phyloP scores from a whole-genome alignment of 1,284 basidiomycete species.

The Cryptococcus depauperatus region DNA sequence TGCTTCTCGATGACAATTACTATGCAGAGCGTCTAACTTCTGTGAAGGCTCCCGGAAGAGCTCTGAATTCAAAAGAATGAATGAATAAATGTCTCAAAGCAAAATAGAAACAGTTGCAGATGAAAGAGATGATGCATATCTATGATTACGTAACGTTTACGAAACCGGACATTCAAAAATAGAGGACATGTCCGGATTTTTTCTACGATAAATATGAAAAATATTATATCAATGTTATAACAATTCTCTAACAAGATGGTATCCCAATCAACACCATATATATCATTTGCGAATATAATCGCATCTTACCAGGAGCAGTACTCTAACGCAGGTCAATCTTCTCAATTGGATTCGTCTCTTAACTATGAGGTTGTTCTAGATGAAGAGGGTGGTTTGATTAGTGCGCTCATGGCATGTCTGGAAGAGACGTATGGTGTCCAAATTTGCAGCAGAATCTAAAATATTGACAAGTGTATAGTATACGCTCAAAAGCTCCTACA shows the following conservation, averaged over 20 bases:
- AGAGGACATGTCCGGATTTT: too few relatives aligned
- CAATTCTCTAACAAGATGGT: conserved; percentile 11
- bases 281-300: conserved; percentile 32
- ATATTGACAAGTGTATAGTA: not conserved
- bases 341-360: conserved; percentile 35
- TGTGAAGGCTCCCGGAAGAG: too few relatives aligned
- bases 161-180: too few relatives aligned
- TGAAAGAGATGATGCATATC: too few relatives aligned
- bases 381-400: conserved; percentile 32
- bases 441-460: not conserved
- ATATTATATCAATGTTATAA: too few relatives aligned
- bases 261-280: conserved; percentile 20
- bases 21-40: too few relatives aligned
- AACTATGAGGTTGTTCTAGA: conserved; percentile 33
- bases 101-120: too few relatives aligned
- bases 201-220: too few relatives aligned
- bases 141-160: too few relatives aligned
- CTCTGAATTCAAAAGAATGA: too few relatives aligned
- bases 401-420: conserved; percentile 25
- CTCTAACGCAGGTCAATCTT: conserved; percentile 35
- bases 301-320: conserved; percentile 36
- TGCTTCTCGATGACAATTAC: too few relatives aligned
- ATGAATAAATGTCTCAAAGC: too few relatives aligned
- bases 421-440: conserved; percentile 28
- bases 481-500: conserved; percentile 14